phyloP scores from a whole-genome alignment of 306 rosid species.

The Aeschynomene evenia region DNA sequence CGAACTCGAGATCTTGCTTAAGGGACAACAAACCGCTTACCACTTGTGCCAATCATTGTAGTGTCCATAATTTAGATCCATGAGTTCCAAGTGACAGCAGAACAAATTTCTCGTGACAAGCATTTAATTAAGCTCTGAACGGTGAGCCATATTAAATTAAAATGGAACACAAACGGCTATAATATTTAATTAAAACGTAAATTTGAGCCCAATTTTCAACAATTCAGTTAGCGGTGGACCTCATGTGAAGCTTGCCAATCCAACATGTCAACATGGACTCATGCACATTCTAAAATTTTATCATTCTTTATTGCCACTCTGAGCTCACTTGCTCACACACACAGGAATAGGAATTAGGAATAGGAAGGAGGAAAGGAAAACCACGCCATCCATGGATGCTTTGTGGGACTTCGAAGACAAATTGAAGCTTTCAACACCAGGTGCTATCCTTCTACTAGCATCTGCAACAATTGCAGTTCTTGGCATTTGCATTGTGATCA shows the following conservation, averaged over 20 bases:
- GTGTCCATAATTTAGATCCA: no score
- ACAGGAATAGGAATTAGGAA: no score
- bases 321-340: background rate
- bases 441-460: conserved; percentile 46
- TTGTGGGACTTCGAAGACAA: conserved; percentile 43
- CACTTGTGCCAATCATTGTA: no score
- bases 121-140: conserved; percentile 36
- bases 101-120: conserved; percentile 29
- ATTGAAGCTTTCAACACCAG: conserved; percentile 47
- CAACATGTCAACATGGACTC: conserved; percentile 7
- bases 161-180: conserved; percentile 29
- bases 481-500: conserved; percentile 22
- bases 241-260: conserved; percentile 43
- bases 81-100: no score
- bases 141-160: conserved; percentile 34
- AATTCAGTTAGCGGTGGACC: conserved; percentile 33
- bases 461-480: conserved; percentile 35
- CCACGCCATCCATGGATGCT: conserved; percentile 33
- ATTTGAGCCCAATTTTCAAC: conserved; percentile 27
- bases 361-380: conserved; percentile 4
- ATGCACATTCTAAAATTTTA: background rate
- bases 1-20: no score
- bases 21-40: no score
- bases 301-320: conserved; percentile 21
- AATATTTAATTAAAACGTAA: background rate